A percentile compares a stretch with the other conserved stretches of the same genome.
Evolutionary conservation across 768 basidiomycete genomes (phyloP).

Genomic region (Paxillus ammoniavirescens): DNA sequence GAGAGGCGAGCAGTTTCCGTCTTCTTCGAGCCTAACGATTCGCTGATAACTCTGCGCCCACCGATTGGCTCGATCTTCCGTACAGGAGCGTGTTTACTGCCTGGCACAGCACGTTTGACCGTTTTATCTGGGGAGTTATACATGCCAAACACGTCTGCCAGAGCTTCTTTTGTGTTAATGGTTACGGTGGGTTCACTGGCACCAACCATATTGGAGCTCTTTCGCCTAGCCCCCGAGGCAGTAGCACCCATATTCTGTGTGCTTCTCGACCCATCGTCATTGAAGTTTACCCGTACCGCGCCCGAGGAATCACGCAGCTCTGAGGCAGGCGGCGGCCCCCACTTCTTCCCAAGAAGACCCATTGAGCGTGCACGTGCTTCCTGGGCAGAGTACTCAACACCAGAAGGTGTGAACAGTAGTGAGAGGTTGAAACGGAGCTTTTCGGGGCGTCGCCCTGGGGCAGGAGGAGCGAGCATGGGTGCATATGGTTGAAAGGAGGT

Average conservation of each 20-base stretch:
- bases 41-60: slow-evolving; percentile 19
- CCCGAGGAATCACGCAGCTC: slow-evolving; percentile 34
- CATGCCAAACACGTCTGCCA: slow-evolving; percentile 93
- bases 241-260: slow-evolving; percentile 37
- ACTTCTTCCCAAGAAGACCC: slow-evolving; percentile 82
- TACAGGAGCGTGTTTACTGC: slow-evolving; percentile 73
- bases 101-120: slow-evolving; percentile 49
- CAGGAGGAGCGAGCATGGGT: slow-evolving; percentile 67
- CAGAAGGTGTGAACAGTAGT: slow-evolving; percentile 71
- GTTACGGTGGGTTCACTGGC: slow-evolving; percentile 83
- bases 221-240: slow-evolving; percentile 36
- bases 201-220: slow-evolving; percentile 39
- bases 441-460: slow-evolving; percentile 69
- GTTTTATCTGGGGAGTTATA: slow-evolving; percentile 90
- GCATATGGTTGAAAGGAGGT: slow-evolving; percentile 47
- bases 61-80: slow-evolving; percentile 62
- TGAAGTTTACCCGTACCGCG: slow-evolving; percentile 51
- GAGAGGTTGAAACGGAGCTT: slow-evolving; percentile 66
- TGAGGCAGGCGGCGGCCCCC: slow-evolving; percentile 63
- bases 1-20: slow-evolving; percentile 37
- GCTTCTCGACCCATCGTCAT: slow-evolving; percentile 53
- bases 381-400: slow-evolving; percentile 80
- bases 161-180: slow-evolving; percentile 94
- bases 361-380: slow-evolving; percentile 81
- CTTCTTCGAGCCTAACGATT: slow-evolving; percentile 22